Base-by-base conservation (phyloP, 441 rosid species). In the Pelargonium citronellum region DNA sequence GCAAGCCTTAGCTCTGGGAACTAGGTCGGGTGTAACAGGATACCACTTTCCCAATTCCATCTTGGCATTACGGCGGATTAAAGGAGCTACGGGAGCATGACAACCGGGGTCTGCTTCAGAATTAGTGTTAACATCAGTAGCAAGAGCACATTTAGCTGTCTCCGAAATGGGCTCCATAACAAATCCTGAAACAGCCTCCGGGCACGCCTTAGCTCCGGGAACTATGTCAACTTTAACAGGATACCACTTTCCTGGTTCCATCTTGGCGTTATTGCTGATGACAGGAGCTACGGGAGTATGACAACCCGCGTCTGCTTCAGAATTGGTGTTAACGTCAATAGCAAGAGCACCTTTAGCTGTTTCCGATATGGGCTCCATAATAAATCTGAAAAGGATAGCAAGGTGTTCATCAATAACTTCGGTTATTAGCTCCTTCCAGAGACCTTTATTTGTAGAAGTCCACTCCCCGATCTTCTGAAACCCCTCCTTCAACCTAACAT, bases 141-240 rank as follows among this genome's bases (percentile, higher is more conserved):
- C 37, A 30, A 30, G 37, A 30, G 62, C 69, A 3, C 70, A 71
- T 63, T 66, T 68, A 15, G 72, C 69, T 47, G 71, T 66, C 70
- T 72, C 75, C 53, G 41, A 7, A 46, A 27, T 39, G 44, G 55
- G 70, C 70, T 64, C 51, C 65, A 11, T 0, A 2, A 76, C 76
- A 69, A 81, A 91, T 67, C 74, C 68, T 24, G 60, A 39, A 68
- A 91, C 75, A 66, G 87, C 84, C 67, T 78, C 76, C 0, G 94
- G 90, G 81, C 82, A 77, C 53, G 58, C 72, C 77, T 86, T 83
- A 73, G 89, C 77, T 72, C 76, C 85, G 71, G 84, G 85, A 79
- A 78, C 79, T 20, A 79, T 64, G 51, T 79, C 81, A 0, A 69
- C 62, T 53, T 76, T 78, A 73, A 75, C 83, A 76, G 84, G 77